Evolutionary conservation across 2,329 filamentous ascomycete species (phyloP), one percentile per base, ranked within the genome.

Genomic region (Xylaria sp.): DNA sequence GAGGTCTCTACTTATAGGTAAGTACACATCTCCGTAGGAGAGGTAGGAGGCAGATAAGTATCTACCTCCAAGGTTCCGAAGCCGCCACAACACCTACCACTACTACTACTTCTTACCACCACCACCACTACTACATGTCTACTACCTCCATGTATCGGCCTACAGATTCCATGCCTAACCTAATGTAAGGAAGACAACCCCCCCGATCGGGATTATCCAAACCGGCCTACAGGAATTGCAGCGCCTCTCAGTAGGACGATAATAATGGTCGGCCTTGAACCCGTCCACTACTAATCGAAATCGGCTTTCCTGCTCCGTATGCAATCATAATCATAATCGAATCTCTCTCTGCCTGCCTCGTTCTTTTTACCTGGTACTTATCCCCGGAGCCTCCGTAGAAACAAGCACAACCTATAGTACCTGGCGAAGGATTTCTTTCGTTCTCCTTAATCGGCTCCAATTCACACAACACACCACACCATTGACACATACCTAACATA

Each of bases 161-260:
- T 55, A 5, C 27, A 25, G 44, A 48, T 51, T 29, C 13, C 48
- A 6, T 42, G 18, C 54, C 48, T 40, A 57, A 57, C 35, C 54
- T 16, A 57, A 55, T 55, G 35, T 40, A 40, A 63, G 29, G 50
- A 60, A 51, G 62, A 65, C 62, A 42, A 10, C 35, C 35, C 51
- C 40, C 55, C 72, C 71, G 65, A 70, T 72, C 73, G 73, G 73
- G 64, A 72, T 69, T 69, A 68, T 67, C 64, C 72, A 65, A 70
- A 70, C 66, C 69, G 21, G 47, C 40, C 55, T 44, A 60, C 55
- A 47, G 23, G 25, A 51, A 47, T 51, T 65, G 25, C 32, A 44
- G 16, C 44, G 25, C 32, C 58, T 66, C 58, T 42, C 29, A 47
- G 51, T 29, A 16, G 50, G 21, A 59, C 59, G 53, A 63, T 53